These are phyloP conservation scores for Puccinellia tenuiflora DNA, from an alignment of 176 grass and related monocot genomes.

Conservation along the genomic window DNA sequence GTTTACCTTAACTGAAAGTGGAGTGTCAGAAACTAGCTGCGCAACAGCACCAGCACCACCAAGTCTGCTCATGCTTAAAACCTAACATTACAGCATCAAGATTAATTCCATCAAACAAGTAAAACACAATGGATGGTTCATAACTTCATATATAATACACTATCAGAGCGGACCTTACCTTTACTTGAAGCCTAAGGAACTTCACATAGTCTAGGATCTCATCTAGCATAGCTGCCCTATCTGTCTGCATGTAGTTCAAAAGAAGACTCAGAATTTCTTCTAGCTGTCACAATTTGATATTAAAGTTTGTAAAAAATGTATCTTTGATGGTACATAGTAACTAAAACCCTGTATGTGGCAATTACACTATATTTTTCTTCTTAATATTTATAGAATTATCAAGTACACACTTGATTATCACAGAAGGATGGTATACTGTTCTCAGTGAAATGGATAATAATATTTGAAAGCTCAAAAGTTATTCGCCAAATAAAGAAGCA, in stretches of 20 bases:
- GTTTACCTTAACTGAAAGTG: conserved; percentile 84
- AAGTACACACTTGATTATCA: conserved; percentile 9
- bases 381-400: neutral
- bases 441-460: neutral
- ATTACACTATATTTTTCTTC: neutral
- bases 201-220: conserved; percentile 97
- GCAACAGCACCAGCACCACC: conserved; percentile 97
- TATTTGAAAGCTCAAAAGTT: conserved; percentile 3
- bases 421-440: conserved; percentile 4
- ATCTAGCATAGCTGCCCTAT: conserved; percentile 99
- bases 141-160: conserved; percentile 16
- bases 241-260: conserved; percentile 70
- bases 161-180: conserved; percentile 58
- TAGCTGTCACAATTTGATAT: neutral
- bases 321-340: neutral
- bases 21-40: conserved; percentile 91
- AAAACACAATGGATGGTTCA: neutral
- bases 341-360: neutral
- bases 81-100: conserved; percentile 45
- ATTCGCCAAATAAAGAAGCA: conserved; percentile 3
- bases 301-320: neutral
- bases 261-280: conserved; percentile 5
- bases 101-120: conserved; percentile 20
- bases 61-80: conserved; percentile 98
- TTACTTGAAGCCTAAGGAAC: conserved; percentile 99